A percentile compares a stretch with the other conserved stretches of the same genome.
Conservation (phyloP, 2,329 filamentous ascomycete genomes). For the Aspergillus sp. region DNA sequence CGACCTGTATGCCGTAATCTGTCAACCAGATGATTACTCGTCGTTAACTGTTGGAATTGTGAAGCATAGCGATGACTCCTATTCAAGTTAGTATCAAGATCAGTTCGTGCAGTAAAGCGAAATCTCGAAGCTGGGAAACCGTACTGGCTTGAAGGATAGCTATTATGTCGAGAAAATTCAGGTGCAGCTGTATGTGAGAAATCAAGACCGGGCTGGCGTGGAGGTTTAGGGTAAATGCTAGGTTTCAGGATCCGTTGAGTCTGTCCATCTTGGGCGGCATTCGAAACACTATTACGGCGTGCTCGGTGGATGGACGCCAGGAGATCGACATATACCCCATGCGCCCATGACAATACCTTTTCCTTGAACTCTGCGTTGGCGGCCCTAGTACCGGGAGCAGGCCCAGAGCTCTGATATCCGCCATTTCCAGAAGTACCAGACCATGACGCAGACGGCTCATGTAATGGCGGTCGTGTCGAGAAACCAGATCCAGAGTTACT, state of each 20-base stretch:
- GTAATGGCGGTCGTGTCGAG: conserved; percentile 19
- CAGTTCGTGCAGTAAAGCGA: not conserved
- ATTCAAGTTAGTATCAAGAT: conserved; percentile 11
- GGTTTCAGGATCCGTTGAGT: conserved; percentile 50
- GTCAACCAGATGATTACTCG: conserved; percentile 30
- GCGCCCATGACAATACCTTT: conserved; percentile 67
- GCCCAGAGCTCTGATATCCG: conserved; percentile 22
- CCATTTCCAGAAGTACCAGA: conserved; percentile 18
- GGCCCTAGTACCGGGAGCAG: conserved; percentile 25
- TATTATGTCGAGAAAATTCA: conserved; percentile 33
- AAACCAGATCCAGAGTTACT: conserved; percentile 21
- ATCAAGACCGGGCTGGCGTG: conserved; percentile 55
- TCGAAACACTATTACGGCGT: conserved; percentile 49
- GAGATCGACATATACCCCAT: conserved; percentile 70
- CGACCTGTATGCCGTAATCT: conserved; percentile 33
- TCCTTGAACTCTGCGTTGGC: conserved; percentile 61
- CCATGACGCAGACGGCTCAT: conserved; percentile 29
- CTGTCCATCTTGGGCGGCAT: conserved; percentile 39
- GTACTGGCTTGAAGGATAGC: conserved; percentile 39
- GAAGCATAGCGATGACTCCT: conserved; percentile 18
- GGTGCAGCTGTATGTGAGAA: conserved; percentile 39
- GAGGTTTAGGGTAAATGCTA: conserved; percentile 62
- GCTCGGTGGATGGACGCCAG: conserved; percentile 63
- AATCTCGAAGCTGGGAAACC: conserved; percentile 22
- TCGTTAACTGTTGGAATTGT: conserved; percentile 26